phyloP scores from a whole-genome alignment of 2,329 filamentous ascomycete species.

The Stromatinia cepivora region DNA sequence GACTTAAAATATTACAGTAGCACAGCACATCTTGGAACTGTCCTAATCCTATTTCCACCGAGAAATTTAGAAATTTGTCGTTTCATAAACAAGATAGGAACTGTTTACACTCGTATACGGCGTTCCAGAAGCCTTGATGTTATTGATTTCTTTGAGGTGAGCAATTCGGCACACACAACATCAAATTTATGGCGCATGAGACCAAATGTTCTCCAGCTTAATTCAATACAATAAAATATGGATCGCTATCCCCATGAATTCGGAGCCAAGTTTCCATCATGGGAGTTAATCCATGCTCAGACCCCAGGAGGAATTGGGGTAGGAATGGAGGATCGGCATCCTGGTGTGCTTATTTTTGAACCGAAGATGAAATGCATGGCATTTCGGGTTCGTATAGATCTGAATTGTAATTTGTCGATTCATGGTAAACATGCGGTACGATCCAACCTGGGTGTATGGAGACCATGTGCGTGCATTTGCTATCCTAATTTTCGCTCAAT shows the following conservation, averaged over 20 bases:
- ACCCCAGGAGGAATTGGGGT: background rate
- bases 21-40: background rate
- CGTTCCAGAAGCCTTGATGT: too few species aligned
- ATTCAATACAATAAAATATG: background rate
- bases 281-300: background rate
- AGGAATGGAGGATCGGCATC: background rate
- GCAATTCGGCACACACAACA: background rate
- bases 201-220: background rate
- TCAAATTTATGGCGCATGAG: background rate
- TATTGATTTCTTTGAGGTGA: background rate
- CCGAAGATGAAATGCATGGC: background rate
- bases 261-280: too few species aligned
- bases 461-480: background rate
- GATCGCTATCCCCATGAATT: too few species aligned
- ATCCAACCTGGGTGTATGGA: background rate
- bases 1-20: background rate
- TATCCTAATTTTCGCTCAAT: background rate
- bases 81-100: too few species aligned
- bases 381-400: background rate
- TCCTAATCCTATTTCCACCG: too few species aligned
- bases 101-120: too few species aligned
- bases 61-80: too few species aligned
- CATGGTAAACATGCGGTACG: background rate
- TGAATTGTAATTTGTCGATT: background rate
- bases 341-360: background rate